phyloP scores from a whole-genome alignment of 352 stramenopile species.

The Phytophthora nicotianae region DNA sequence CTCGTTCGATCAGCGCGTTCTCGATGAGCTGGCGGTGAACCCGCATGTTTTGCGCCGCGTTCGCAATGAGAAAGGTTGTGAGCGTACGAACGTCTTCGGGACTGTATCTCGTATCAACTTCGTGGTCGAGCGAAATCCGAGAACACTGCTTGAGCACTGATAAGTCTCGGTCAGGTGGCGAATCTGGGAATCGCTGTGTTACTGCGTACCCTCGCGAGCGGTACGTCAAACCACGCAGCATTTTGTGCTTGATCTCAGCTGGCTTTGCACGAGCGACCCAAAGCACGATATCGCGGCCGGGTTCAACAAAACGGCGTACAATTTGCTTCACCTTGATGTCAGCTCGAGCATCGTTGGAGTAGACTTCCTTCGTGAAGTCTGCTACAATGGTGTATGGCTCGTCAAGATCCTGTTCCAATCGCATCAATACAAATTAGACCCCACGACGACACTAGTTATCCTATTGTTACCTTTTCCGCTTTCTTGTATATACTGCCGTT shows the following conservation, averaged over 20 bases:
- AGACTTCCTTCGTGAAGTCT: slow-evolving; percentile 58
- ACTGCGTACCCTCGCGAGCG: slow-evolving; percentile 61
- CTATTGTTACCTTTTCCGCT: slow-evolving; percentile 25
- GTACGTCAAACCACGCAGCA: slow-evolving; percentile 39
- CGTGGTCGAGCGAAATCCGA: slow-evolving; percentile 53
- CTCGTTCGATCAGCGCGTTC: slow-evolving; percentile 42
- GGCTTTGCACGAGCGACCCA: slow-evolving; percentile 59
- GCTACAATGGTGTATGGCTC: slow-evolving; percentile 62
- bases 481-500: slow-evolving; percentile 34
- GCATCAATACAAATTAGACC: neutral
- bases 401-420: slow-evolving; percentile 15
- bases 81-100: slow-evolving; percentile 39
- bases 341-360: slow-evolving; percentile 48
- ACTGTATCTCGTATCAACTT: slow-evolving; percentile 21
- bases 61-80: slow-evolving; percentile 49
- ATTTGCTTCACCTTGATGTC: slow-evolving; percentile 63
- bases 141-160: slow-evolving; percentile 56
- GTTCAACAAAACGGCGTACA: slow-evolving; percentile 56
- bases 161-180: slow-evolving; percentile 30
- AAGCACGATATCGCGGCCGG: slow-evolving; percentile 62
- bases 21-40: slow-evolving; percentile 49
- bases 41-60: slow-evolving; percentile 42
- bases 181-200: slow-evolving; percentile 39
- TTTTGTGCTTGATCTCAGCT: slow-evolving; percentile 58
- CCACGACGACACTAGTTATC: no score